These are phyloP conservation scores for Poa annua DNA, from an alignment of 176 grass and related monocot species.

Conservation along the genomic window DNA sequence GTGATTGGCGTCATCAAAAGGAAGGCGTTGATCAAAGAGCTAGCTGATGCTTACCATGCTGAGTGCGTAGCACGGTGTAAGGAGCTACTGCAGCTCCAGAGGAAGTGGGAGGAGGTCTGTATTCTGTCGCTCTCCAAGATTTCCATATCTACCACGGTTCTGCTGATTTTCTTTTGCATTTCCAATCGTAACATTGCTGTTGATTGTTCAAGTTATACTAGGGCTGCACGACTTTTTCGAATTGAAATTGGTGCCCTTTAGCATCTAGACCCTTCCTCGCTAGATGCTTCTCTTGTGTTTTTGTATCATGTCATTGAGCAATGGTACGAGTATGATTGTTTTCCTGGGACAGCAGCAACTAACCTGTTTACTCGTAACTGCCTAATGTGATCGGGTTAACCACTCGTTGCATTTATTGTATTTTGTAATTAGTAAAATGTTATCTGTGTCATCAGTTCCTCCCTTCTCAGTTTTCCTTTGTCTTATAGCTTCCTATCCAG, in stretches of 20 bases:
- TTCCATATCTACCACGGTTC: neutral
- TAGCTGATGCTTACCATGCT: constrained; percentile 1
- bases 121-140: neutral
- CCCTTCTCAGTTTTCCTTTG: neutral
- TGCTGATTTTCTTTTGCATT: neutral
- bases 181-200: neutral
- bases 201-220: neutral
- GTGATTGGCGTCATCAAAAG: neutral
- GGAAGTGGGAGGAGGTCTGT: constrained; percentile 5
- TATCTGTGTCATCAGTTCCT: neutral
- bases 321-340: neutral
- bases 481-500: neutral
- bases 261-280: neutral
- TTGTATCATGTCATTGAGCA: neutral
- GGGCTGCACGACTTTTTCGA: neutral
- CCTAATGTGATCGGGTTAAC: neutral
- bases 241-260: neutral
- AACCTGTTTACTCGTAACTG: neutral
- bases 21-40: constrained; percentile 2
- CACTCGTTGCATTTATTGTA: neutral
- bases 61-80: neutral
- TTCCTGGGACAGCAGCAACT: neutral
- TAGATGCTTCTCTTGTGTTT: neutral
- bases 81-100: neutral
- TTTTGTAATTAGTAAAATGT: too few relatives aligned